A percentile compares a stretch with the other conserved stretches of the same genome.
These are phyloP conservation scores for Thelonectria discophora DNA, from an alignment of 2,329 filamentous ascomycete species.

Conservation along the genomic window DNA sequence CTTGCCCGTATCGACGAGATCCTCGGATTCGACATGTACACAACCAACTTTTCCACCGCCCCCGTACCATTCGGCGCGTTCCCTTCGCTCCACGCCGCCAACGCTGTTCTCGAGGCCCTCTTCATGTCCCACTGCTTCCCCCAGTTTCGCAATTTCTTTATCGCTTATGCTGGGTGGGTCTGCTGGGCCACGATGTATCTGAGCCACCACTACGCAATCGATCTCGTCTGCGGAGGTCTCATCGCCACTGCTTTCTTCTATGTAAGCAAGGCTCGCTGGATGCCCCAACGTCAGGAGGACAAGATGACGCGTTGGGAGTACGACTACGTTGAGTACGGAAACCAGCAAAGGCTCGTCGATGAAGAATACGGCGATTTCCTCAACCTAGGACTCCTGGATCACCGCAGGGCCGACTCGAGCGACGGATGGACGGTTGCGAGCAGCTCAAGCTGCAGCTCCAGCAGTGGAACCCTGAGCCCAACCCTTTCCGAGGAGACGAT, in stretches of 20 bases:
- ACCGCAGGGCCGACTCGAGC: slow-evolving; percentile 63
- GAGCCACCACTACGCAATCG: slow-evolving; percentile 95
- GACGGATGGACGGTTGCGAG: slow-evolving; percentile 93
- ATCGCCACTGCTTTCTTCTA: slow-evolving; percentile 83
- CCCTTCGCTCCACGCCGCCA: slow-evolving; percentile 89
- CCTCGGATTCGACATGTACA: slow-evolving; percentile 93
- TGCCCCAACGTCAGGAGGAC: slow-evolving; percentile 83
- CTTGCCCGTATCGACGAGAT: slow-evolving; percentile 88
- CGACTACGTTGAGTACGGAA: slow-evolving; percentile 88
- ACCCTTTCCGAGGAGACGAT: slow-evolving; percentile 56
- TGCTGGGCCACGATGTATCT: slow-evolving; percentile 99
- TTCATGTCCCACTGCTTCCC: slow-evolving; percentile 96
- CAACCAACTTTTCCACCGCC: slow-evolving; percentile 87
- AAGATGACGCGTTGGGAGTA: slow-evolving; percentile 95
- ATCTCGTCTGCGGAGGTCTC: slow-evolving; percentile 86
- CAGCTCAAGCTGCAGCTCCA: slow-evolving; percentile 70
- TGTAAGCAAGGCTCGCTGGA: slow-evolving; percentile 78
- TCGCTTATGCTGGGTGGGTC: slow-evolving; percentile 88
- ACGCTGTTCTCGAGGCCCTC: slow-evolving; percentile 86
- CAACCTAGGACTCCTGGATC: slow-evolving; percentile 56
- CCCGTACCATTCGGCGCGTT: slow-evolving; percentile 95
- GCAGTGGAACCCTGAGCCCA: slow-evolving; percentile 60
- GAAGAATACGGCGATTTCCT: slow-evolving; percentile 60
- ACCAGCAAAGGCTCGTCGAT: slow-evolving; percentile 56
- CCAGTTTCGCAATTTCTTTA: slow-evolving; percentile 78